phyloP scores from a whole-genome alignment of 441 rosid genomes.

The Adansonia gregorii region DNA sequence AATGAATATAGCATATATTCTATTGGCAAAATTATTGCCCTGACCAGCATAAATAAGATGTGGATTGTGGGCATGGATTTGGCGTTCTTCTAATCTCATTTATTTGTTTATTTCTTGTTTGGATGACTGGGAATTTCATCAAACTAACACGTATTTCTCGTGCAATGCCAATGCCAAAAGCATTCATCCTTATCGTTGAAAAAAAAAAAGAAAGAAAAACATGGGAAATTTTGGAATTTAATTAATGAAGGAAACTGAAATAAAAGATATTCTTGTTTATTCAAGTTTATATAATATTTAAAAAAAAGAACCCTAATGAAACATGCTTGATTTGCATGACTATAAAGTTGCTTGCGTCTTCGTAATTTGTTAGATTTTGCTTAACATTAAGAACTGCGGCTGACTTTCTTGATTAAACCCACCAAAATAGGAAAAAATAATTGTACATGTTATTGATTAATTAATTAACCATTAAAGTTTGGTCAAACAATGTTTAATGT shows the following conservation, averaged over 20 bases:
- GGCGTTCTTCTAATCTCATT: not conserved
- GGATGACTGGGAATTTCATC: not conserved
- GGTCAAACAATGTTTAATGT: not conserved
- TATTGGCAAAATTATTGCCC: conserved; percentile 6
- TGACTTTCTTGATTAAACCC: conserved; percentile 17
- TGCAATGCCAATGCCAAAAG: conserved; percentile 6
- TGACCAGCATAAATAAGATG: not conserved
- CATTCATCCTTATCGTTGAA: not conserved
- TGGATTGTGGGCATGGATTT: not conserved
- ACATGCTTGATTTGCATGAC: not conserved
- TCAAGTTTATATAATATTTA: not conserved
- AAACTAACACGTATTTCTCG: not conserved
- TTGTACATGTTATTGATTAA: not conserved
- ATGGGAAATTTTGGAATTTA: not conserved
- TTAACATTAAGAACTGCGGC: not conserved
- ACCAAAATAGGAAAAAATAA: not conserved
- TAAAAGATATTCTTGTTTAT: conserved; percentile 1
- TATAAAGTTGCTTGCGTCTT: not conserved
- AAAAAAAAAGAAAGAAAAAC: not conserved
- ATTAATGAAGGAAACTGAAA: not conserved
- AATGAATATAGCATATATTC: conserved; percentile 20
- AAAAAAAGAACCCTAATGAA: not conserved
- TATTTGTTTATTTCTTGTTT: not conserved
- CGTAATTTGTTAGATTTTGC: not conserved
- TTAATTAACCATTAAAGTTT: not conserved